These are phyloP conservation scores for Pseudovirgaria hyperparasitica DNA, from an alignment of 2,329 filamentous ascomycete species.

Conservation along the genomic window DNA sequence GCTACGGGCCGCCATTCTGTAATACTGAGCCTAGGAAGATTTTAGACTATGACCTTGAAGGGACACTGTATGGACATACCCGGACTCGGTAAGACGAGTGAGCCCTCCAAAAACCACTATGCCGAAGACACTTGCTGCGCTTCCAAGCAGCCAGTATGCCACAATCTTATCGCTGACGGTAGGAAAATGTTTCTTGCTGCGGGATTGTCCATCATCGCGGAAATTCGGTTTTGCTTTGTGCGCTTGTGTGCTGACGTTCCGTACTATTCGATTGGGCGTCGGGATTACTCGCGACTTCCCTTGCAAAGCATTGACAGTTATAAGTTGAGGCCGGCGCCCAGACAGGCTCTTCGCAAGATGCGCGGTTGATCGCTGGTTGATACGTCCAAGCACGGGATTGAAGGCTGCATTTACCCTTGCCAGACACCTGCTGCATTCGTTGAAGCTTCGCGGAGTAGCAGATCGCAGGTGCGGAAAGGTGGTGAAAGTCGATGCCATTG, in stretches of 20 bases:
- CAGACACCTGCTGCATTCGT: too few species aligned
- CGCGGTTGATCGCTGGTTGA: too few species aligned
- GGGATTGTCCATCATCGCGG: too few species aligned
- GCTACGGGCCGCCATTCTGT: constrained; percentile 98
- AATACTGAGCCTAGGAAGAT: constrained; percentile 63
- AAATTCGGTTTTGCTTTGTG: too few species aligned
- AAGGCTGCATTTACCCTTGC: too few species aligned
- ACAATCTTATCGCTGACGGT: constrained; percentile 62
- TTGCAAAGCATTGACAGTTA: too few species aligned
- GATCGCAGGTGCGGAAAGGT: constrained; percentile 23
- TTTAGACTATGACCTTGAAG: constrained; percentile 8
- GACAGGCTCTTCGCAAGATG: too few species aligned
- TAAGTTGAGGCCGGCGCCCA: too few species aligned
- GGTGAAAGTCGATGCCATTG: constrained; percentile 25
- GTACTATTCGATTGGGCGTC: too few species aligned
- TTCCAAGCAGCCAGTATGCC: constrained; percentile 85
- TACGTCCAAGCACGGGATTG: too few species aligned
- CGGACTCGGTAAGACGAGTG: constrained; percentile 89
- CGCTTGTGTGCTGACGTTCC: too few species aligned
- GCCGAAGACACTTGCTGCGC: constrained; percentile 86
- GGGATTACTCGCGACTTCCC: too few species aligned
- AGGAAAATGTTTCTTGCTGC: constrained; percentile 39
- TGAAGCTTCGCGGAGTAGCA: constrained; percentile 23
- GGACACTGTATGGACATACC: constrained; percentile 41
- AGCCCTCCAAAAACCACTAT: constrained; percentile 93